Evolutionary conservation across 306 rosid genomes (phyloP).

Genomic region (Pterocarpus macrocarpus): DNA sequence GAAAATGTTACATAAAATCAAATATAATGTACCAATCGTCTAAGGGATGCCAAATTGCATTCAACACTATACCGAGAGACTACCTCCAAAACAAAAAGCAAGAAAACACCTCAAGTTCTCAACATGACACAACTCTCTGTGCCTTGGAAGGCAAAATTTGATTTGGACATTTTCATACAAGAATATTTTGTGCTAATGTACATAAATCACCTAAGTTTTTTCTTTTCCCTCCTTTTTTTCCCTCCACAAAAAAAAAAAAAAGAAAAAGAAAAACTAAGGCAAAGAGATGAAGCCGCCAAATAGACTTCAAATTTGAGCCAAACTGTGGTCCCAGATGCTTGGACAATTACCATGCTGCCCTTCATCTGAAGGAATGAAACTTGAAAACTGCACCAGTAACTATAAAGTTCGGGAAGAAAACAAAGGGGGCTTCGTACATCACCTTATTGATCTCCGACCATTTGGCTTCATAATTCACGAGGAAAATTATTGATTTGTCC

Average conservation of each 20-base stretch:
- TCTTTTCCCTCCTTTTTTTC: no score
- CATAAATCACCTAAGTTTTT: constrained; percentile 56
- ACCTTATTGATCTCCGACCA: constrained; percentile 49
- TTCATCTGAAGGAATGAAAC: constrained; percentile 48
- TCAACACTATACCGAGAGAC: constrained; percentile 46
- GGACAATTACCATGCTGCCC: constrained; percentile 45
- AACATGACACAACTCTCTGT: constrained; percentile 61
- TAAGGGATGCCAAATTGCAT: constrained; percentile 50
- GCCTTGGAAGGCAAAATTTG: constrained; percentile 72
- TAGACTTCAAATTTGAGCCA: constrained; percentile 52
- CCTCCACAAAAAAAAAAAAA: background rate
- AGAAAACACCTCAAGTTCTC: constrained; percentile 61
- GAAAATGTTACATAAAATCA: constrained; percentile 59
- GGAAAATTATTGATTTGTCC: constrained; percentile 92
- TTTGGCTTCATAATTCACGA: constrained; percentile 69
- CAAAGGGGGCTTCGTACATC: constrained; percentile 49
- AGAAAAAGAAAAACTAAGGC: background rate
- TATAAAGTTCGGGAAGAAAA: constrained; percentile 37
- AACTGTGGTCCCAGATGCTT: constrained; percentile 55
- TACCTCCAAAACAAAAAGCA: constrained; percentile 46
- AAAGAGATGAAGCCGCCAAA: constrained; percentile 57
- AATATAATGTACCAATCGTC: constrained; percentile 54
- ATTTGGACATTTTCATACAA: constrained; percentile 64
- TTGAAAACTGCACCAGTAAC: constrained; percentile 49
- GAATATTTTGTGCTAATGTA: constrained; percentile 72